A percentile compares a stretch with the other conserved stretches of the same genome.
These are phyloP conservation scores for Rhodotorula sp. DNA, from an alignment of 1,284 basidiomycete genomes.

Conservation along the genomic window DNA sequence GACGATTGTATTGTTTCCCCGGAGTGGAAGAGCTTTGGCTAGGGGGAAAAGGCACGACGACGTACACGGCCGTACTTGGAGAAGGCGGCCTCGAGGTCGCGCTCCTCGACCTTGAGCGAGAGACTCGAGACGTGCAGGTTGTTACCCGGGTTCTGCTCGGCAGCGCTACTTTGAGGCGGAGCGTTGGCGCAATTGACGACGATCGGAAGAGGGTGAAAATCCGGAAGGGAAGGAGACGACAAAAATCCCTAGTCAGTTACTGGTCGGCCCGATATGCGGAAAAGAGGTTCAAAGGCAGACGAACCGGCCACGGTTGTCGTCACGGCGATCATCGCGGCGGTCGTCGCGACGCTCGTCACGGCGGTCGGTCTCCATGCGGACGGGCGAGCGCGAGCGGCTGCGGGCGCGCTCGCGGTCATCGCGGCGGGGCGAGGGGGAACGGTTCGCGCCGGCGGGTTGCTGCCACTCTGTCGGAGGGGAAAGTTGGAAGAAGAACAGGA, in stretches of 20 bases:
- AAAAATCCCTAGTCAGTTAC: neutral
- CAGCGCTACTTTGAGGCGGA: neutral
- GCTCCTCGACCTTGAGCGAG: constrained; percentile 72
- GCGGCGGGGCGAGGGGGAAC: constrained; percentile 32
- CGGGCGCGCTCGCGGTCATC: constrained; percentile 18
- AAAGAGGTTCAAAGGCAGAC: neutral
- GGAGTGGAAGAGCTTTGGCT: neutral
- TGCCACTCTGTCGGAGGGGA: constrained; percentile 23
- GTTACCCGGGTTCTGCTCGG: constrained; percentile 75
- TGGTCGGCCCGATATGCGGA: neutral
- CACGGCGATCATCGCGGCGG: constrained; percentile 11
- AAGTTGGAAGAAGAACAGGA: constrained; percentile 36
- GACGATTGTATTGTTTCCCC: neutral
- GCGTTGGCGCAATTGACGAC: neutral
- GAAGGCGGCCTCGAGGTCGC: constrained; percentile 83
- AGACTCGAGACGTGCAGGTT: constrained; percentile 94
- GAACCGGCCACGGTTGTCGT: constrained; percentile 26
- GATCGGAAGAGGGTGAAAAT: neutral
- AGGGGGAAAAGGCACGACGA: constrained; percentile 36
- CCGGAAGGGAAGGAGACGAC: neutral
- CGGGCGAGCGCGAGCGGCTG: constrained; percentile 30
- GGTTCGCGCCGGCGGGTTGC: constrained; percentile 10
- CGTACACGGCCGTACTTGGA: constrained; percentile 82
- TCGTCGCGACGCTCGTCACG: constrained; percentile 26
- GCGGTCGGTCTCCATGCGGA: constrained; percentile 22